Conservation (phyloP, 2,329 filamentous ascomycete species). For the Leptographium flavum region DNA sequence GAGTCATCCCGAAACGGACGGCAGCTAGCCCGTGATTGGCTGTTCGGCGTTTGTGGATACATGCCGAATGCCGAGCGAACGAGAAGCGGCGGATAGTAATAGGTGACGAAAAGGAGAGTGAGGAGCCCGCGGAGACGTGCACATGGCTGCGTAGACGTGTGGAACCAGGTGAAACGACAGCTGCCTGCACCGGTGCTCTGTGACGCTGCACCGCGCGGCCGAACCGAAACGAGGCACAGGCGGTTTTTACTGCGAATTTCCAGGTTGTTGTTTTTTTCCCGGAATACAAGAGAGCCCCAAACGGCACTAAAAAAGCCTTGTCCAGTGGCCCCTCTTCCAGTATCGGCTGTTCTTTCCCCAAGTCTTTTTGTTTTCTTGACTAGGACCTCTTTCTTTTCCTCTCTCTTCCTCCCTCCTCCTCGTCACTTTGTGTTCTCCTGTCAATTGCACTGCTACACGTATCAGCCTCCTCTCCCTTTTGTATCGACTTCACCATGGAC, state of each 20-base stretch:
- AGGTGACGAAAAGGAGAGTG: not conserved
- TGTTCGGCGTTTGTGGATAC: not conserved
- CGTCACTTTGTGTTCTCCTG: not conserved
- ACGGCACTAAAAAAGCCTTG: not conserved
- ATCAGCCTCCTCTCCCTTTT: not conserved
- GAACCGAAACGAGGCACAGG: too few species aligned
- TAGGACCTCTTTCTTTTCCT: not conserved
- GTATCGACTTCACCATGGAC: slow-evolving; percentile 55
- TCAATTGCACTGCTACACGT: too few species aligned
- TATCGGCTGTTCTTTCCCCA: too few species aligned
- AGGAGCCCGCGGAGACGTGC: not conserved
- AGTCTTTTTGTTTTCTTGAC: not conserved
- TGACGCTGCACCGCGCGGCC: too few species aligned
- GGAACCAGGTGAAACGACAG: too few species aligned
- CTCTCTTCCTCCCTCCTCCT: not conserved
- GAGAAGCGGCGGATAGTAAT: not conserved
- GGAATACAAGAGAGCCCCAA: not conserved
- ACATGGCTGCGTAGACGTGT: not conserved
- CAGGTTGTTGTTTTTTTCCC: not conserved
- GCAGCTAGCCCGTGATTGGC: not conserved
- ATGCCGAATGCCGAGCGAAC: slow-evolving; percentile 1
- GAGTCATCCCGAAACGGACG: too few species aligned
- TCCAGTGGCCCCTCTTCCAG: too few species aligned
- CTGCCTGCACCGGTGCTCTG: too few species aligned
- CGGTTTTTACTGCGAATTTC: too few species aligned